Conservation (phyloP, 768 basidiomycete genomes). For the Leucocoprinus birnbaumii region DNA sequence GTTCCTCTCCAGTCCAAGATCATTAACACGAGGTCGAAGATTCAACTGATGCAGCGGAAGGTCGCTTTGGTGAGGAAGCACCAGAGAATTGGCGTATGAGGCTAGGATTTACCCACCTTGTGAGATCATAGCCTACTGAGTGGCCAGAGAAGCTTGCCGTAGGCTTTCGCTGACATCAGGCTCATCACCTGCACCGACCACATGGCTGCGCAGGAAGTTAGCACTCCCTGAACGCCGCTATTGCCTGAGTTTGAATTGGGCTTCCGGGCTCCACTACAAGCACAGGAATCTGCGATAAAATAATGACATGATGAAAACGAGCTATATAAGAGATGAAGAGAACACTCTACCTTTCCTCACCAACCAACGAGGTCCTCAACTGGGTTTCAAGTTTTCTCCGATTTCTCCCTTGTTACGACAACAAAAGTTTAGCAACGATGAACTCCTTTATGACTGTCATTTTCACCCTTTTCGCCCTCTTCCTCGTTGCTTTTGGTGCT, state of each 20-base stretch:
- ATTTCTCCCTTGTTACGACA: background rate
- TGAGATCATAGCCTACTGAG: conserved; percentile 9
- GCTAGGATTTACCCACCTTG: conserved; percentile 4
- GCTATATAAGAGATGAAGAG: conserved; percentile 4
- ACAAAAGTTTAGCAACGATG: conserved; percentile 2
- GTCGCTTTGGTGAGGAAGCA: conserved; percentile 9
- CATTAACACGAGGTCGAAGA: background rate
- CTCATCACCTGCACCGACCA: conserved; percentile 9
- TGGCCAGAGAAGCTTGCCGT: conserved; percentile 10
- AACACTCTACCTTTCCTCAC: conserved; percentile 8
- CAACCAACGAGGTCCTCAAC: conserved; percentile 2
- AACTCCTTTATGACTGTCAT: conserved; percentile 17
- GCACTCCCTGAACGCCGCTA: conserved; percentile 6
- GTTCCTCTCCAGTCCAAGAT: conserved; percentile 3
- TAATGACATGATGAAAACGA: background rate
- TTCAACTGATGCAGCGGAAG: conserved; percentile 3
- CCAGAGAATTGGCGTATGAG: conserved; percentile 1
- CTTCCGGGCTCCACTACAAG: conserved; percentile 6
- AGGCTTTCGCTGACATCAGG: conserved; percentile 10
- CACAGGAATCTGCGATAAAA: conserved; percentile 1
- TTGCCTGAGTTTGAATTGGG: conserved; percentile 6
- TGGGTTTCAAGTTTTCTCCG: background rate
- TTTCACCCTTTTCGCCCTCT: conserved; percentile 22
- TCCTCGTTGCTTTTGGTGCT: conserved; percentile 22
- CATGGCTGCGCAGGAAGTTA: conserved; percentile 12